Evolutionary conservation across 2,329 filamentous ascomycete genomes (phyloP), one percentile per base, ranked within the genome.

Genomic region (Cytospora mali): DNA sequence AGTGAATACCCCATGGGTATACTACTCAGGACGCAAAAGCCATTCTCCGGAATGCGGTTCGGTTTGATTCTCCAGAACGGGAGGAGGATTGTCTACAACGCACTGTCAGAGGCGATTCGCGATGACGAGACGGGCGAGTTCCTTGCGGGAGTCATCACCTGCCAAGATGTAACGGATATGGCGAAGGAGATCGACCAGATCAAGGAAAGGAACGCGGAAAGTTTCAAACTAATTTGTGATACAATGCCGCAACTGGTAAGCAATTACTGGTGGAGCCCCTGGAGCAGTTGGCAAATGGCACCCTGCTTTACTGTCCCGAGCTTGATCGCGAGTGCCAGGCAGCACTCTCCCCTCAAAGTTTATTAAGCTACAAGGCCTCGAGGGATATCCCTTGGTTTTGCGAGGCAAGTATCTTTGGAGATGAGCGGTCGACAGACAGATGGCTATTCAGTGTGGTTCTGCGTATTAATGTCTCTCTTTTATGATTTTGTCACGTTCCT

Each of bases 181-280:
- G 85, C 85, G 1, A 82, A 89, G 58, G 84, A 89, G 66, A 90
- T 94, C 57, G 84, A 83, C 2, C 81, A 85, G 42, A 89, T 93
- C 69, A 87, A 86, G 66, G 83, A 88, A 65, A 82, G 87, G 57
- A 90, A 92, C 65, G 89, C 92, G 69, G 84, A 87, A 68, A 84
- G 90, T 55, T 93, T 94, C 73, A 86, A 87, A 69, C 79, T 88
- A 7, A 92, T 93, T 55, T 91, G 89, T 67, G 90, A 93, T 66
- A 88, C 84, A 23, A 88, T 89, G 82, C 86, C 86, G 2, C 86
- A 88, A 69, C 77, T 89, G 75, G 87, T 62, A 58, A 62, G 61
- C 49, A 54, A 6, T 49, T 49, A 54, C 25, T 33, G 50, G 25
- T 33, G 50, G 31, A 27, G 39, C 51, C 50, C 58, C 58, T 48